Base-by-base conservation (phyloP, 768 basidiomycete genomes). In the Naganishia kalamii region DNA sequence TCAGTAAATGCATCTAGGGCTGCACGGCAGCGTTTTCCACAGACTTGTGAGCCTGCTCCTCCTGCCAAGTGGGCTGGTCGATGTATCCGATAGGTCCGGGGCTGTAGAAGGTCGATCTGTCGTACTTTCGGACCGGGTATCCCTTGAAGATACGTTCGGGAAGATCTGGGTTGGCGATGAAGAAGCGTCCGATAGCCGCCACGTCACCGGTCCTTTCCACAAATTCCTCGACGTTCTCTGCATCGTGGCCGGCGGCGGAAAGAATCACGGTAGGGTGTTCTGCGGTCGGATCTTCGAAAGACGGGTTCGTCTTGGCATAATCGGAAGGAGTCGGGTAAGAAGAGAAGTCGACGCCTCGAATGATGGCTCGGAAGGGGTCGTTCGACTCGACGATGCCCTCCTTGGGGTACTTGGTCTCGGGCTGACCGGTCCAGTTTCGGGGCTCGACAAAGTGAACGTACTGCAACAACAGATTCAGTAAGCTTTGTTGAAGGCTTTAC, bases 151-250 rank as follows among this genome's bases (percentile, higher is more conserved):
- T 51, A 6, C 71, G 67, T 29, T 69, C 33, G 11, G 69, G 67
- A 11, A 72, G 63, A 30, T 72, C 71, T 1, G 71, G 71, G 57
- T 65, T 70, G 51, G 69, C 27, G 51, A 67, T 72, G 43, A 67
- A 72, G 60, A 44, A 62, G 17, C 71, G 52, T 12, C 71, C 71
- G 54, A 72, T 54, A 41, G 48, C 60, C 30, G 66, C 65, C n/a
- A 69, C 60, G 40, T 72, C 71, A 10, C 68, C 69, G 11, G 71
- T 69, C 23, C 69, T 35, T 37, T 67, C 65, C 23, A 65, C 60
- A 51, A 69, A 68, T 12, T 43, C 23, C n/a, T 25, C 23, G 2
- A 62, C 60, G 64, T 64, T 65, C 17, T 68, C 65, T 10, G 30
- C 50, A 40, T 68, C 43, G 54, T 69, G 68, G 1, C 63, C 65